Evolutionary conservation across 169 alveolate species (phyloP).

Genomic region (Theileria parva): DNA sequence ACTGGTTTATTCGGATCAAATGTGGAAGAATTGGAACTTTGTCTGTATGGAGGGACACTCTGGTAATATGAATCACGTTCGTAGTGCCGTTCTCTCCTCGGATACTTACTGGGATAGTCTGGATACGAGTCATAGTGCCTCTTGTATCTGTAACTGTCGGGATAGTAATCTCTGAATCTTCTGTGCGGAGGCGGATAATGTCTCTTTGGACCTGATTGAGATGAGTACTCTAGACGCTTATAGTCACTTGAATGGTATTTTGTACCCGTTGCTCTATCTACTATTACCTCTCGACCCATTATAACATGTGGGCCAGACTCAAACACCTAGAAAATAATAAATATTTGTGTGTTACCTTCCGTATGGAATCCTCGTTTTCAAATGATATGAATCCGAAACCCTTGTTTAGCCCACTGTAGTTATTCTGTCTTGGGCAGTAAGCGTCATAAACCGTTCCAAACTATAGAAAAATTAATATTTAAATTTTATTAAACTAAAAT

Average conservation of each 20-base stretch:
- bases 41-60: constrained; percentile 32
- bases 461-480: constrained; percentile 29
- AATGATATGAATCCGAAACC: constrained; percentile 82
- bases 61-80: constrained; percentile 20
- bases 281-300: constrained; percentile 74
- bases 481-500: too few relatives aligned
- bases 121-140: constrained; percentile 9
- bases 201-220: constrained; percentile 2
- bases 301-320: constrained; percentile 66
- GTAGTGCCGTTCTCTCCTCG: constrained; percentile 28
- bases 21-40: constrained; percentile 11
- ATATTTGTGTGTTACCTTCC: constrained; percentile 29
- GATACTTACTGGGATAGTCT: constrained; percentile 20
- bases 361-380: constrained; percentile 61
- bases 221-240: background rate
- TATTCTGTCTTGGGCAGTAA: constrained; percentile 59
- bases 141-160: constrained; percentile 7
- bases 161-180: constrained; percentile 4
- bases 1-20: constrained; percentile 68
- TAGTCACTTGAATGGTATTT: constrained; percentile 41
- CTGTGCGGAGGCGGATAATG: background rate
- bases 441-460: constrained; percentile 68
- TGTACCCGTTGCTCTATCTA: constrained; percentile 71
- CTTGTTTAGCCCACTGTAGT: constrained; percentile 64
- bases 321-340: constrained; percentile 52